Base-by-base conservation (phyloP, 306 rosid genomes). In the Carpinus fangiana region DNA sequence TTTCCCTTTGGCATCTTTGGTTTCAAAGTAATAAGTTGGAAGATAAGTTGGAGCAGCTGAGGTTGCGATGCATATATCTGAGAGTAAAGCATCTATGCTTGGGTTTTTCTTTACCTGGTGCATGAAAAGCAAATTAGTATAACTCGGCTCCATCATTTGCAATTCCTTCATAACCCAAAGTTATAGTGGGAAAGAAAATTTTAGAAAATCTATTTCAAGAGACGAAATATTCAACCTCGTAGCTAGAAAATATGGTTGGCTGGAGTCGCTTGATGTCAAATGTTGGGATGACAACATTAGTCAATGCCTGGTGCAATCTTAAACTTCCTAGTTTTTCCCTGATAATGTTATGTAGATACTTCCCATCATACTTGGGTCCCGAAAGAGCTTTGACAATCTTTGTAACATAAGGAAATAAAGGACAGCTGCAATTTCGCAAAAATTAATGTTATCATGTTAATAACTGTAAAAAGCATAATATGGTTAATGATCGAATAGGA, bases 21-120 rank as follows among this genome's bases (percentile, higher is more conserved):
- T 86, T 74, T 87, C 70, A 31, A 91, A 89, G 80, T 68, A 77
- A 82, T 91, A 87, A 79, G 96, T 88, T 4, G 96, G 96, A 56
- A 89, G 72, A 80, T 89, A 87, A n/a, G 96, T 91, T 17, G 96
- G 96, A 17, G 96, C 93, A 10, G 96, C 96, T 0, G 93, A 89
- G 12, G 96, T 91, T n/a, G 83, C 76, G 16, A 89, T 89, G 86
- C 93, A 81, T 81, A 91, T 84, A 66, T 91, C 96, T 4, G 91
- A 83, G 14, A 87, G 54, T 20, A 41, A 66, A 0, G 82, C 92
- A 74, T 89, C 73, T 26, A 78, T 11, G 1, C 13, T 50, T 16
- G 85, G 86, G 21, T 77, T 52, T 0, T 76, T 41, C 73, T 84
- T 78, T 56, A 84, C 51, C 96, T 89, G 83, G 13, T 0, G 6